Percentiles rank a stretch among this genome's conserved stretches.
phyloP scores from a whole-genome alignment of 805 yeast genomes.

The Candida ortonii region DNA sequence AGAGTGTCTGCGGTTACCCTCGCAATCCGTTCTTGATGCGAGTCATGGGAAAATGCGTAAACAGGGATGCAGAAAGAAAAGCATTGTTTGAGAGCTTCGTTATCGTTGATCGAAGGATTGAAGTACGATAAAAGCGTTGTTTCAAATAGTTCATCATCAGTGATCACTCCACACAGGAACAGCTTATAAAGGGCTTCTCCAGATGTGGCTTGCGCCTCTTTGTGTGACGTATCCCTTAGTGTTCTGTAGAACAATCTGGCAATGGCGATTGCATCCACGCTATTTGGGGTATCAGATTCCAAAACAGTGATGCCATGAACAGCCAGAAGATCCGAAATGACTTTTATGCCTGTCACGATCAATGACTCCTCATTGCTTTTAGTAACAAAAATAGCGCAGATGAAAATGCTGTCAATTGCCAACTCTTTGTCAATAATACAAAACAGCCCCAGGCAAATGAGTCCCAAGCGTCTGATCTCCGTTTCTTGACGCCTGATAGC shows the following conservation, averaged over 20 bases:
- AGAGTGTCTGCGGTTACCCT: constrained; percentile 66
- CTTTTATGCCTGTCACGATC: constrained; percentile 60
- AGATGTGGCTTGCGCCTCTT: constrained; percentile 70
- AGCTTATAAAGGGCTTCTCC: constrained; percentile 87
- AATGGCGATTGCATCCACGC: constrained; percentile 62
- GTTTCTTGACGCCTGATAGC: constrained; percentile 62
- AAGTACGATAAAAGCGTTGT: constrained; percentile 71
- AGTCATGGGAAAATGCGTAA: constrained; percentile 70
- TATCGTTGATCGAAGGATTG: constrained; percentile 60
- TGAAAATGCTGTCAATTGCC: constrained; percentile 58
- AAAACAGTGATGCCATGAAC: constrained; percentile 71
- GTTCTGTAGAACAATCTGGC: constrained; percentile 70
- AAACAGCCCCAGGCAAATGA: constrained; percentile 75
- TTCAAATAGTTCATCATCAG: constrained; percentile 68
- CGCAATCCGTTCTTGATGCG: constrained; percentile 67
- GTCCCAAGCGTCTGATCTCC: constrained; percentile 60
- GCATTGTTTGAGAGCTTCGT: constrained; percentile 71
- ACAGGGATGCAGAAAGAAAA: constrained; percentile 87
- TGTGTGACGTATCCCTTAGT: constrained; percentile 52
- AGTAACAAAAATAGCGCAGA: constrained; percentile 68
- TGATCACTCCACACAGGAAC: constrained; percentile 70
- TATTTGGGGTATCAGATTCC: constrained; percentile 48
- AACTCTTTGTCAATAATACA: constrained; percentile 65
- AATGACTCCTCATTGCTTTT: constrained; percentile 56
- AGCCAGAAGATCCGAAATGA: constrained; percentile 74